phyloP scores from a whole-genome alignment of 1,284 basidiomycete genomes.

The Xanthoconium separans region DNA sequence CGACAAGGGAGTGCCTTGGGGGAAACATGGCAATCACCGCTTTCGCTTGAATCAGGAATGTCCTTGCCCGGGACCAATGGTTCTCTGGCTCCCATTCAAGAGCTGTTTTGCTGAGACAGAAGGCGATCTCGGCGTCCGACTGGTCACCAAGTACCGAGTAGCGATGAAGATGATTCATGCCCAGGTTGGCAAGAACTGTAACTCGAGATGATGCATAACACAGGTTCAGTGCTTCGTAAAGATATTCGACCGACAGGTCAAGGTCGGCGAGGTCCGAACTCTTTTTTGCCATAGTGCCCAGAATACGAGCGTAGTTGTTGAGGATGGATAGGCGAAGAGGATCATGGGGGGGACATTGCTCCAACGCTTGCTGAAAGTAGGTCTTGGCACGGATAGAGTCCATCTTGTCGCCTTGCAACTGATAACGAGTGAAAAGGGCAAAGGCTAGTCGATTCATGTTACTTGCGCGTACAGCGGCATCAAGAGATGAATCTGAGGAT shows the following conservation, averaged over 20 bases:
- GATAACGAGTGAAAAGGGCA: conserved; percentile 20
- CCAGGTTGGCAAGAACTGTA: conserved; percentile 7
- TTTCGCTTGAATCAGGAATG: conserved; percentile 17
- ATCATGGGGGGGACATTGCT: conserved; percentile 5
- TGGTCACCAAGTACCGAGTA: conserved; percentile 1
- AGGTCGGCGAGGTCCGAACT: conserved; percentile 4
- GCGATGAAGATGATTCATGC: conserved; percentile 8
- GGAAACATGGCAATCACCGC: conserved; percentile 5
- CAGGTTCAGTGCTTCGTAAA: conserved; percentile 12
- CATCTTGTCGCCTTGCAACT: conserved; percentile 17
- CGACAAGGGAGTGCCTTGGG: not conserved
- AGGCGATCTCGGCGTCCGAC: conserved; percentile 15
- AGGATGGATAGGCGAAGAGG: conserved; percentile 7
- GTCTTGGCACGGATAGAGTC: conserved; percentile 11
- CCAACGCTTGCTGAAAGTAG: conserved; percentile 11
- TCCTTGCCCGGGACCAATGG: conserved; percentile 3
- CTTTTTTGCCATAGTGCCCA: conserved; percentile 10
- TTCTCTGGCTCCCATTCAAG: conserved; percentile 11
- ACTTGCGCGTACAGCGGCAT: not conserved
- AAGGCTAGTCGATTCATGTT: conserved; percentile 14
- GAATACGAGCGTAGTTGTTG: conserved; percentile 14
- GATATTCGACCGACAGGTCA: conserved; percentile 10
- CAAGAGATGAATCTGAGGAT: not conserved
- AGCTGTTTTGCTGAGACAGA: conserved; percentile 9
- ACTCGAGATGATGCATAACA: conserved; percentile 11